These are phyloP conservation scores for Colletotrichum spaethianum DNA, from an alignment of 2,329 filamentous ascomycete genomes.

Conservation along the genomic window DNA sequence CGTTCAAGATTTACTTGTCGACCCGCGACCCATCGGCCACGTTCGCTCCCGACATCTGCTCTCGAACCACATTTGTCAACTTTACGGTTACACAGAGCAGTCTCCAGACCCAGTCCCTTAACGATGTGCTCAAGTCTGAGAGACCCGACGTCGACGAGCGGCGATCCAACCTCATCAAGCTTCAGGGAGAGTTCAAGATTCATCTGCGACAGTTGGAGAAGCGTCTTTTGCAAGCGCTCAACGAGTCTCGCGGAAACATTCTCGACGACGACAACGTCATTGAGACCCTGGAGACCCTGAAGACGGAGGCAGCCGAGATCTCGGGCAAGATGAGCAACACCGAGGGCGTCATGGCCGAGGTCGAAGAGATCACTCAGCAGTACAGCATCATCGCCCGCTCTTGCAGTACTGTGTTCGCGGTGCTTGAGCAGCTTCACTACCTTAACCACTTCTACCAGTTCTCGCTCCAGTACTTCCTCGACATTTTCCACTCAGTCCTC, in stretches of 20 bases:
- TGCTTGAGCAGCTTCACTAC: slow-evolving; percentile 96
- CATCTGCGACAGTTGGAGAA: slow-evolving; percentile 97
- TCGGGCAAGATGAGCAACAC: slow-evolving; percentile 97
- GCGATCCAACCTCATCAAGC: slow-evolving; percentile 96
- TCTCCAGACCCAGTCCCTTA: slow-evolving; percentile 96
- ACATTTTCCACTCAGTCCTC: slow-evolving; percentile 96
- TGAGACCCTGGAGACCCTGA: slow-evolving; percentile 95
- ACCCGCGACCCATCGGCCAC: slow-evolving; percentile 96
- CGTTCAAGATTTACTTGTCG: slow-evolving; percentile 95
- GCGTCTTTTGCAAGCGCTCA: slow-evolving; percentile 91
- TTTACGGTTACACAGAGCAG: slow-evolving; percentile 99
- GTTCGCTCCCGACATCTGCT: slow-evolving; percentile 97
- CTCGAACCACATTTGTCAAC: slow-evolving; percentile 98
- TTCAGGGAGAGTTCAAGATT: slow-evolving; percentile 99
- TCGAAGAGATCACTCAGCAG: slow-evolving; percentile 94
- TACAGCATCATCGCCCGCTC: slow-evolving; percentile 95
- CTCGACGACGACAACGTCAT: slow-evolving; percentile 99
- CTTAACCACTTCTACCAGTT: slow-evolving; percentile 99
- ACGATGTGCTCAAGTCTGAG: slow-evolving; percentile 97
- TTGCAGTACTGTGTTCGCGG: slow-evolving; percentile 97
- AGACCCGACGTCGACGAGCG: slow-evolving; percentile 97
- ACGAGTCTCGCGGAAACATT: slow-evolving; percentile 97
- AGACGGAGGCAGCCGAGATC: slow-evolving; percentile 97
- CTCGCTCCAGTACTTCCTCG: slow-evolving; percentile 96
- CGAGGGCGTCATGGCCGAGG: slow-evolving; percentile 97